Evolutionary conservation across 768 basidiomycete species (phyloP).

Genomic region (Mycena rebaudengoi): DNA sequence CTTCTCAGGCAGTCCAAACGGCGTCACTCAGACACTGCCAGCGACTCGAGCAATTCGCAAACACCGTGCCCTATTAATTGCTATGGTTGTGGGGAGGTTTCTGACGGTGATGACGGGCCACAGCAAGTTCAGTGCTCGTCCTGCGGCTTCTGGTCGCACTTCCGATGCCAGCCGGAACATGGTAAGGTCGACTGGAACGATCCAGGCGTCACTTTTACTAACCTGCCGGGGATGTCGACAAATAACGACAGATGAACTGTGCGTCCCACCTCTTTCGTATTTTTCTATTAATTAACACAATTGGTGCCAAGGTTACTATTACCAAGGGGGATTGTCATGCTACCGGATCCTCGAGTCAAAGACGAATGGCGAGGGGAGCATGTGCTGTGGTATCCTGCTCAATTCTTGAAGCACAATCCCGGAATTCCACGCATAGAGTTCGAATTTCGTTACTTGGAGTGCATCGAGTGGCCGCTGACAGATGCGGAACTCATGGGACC

Average conservation of each 20-base stretch:
- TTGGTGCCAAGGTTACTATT: background rate
- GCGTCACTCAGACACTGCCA: background rate
- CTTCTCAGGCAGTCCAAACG: background rate
- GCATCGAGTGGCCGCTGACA: background rate
- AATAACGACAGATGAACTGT: background rate
- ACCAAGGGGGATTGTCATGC: background rate
- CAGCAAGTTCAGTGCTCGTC: background rate
- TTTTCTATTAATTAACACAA: background rate
- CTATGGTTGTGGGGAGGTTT: background rate
- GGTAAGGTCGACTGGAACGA: background rate
- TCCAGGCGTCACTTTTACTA: background rate
- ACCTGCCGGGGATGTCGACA: conserved; percentile 3
- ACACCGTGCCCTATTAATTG: conserved; percentile 2
- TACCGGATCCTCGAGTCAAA: background rate
- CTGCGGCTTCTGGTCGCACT: background rate
- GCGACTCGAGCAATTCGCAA: background rate
- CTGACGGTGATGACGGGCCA: background rate
- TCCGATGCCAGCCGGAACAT: background rate
- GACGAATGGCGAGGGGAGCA: background rate
- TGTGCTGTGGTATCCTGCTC: background rate
- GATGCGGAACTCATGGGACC: background rate
- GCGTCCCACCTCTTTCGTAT: background rate
- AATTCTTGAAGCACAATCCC: background rate
- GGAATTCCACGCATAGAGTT: background rate
- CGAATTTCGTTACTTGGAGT: conserved; percentile 1